Evolutionary conservation across 2,329 filamentous ascomycete genomes (phyloP).

Genomic region (Penicillium sp.): DNA sequence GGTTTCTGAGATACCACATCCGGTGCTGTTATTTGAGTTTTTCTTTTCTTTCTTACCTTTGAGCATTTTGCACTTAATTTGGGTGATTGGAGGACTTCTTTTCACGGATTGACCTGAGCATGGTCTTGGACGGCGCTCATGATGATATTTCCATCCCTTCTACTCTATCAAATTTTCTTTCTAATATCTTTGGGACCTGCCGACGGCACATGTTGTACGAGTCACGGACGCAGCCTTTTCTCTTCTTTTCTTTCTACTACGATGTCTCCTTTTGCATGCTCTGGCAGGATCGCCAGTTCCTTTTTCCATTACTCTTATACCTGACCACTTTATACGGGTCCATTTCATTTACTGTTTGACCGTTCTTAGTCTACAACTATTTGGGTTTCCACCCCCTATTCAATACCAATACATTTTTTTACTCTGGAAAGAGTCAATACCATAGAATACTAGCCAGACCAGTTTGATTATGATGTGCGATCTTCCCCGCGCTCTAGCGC

Average conservation of each 20-base stretch:
- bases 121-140: conserved; percentile 10
- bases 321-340: conserved; percentile 1
- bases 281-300: conserved; percentile 11
- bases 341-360: conserved; percentile 1
- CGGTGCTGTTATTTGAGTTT: not conserved
- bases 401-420: conserved; percentile 8
- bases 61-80: conserved; percentile 8
- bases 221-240: conserved; percentile 9
- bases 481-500: conserved; percentile 25
- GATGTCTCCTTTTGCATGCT: conserved; percentile 6
- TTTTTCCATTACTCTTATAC: conserved; percentile 3
- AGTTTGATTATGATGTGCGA: conserved; percentile 27
- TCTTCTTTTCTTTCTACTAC: not conserved
- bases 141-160: conserved; percentile 4
- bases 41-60: not conserved
- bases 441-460: conserved; percentile 7
- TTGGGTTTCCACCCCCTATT: not conserved
- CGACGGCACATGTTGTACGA: conserved; percentile 12
- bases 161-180: not conserved
- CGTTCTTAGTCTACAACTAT: conserved; percentile 1
- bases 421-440: not conserved
- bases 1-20: conserved; percentile 6
- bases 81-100: not conserved
- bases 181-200: conserved; percentile 5
- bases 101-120: conserved; percentile 8